A percentile compares a stretch with the other conserved stretches of the same genome.
phyloP scores from a whole-genome alignment of 768 basidiomycete species.

The Bullera alba region DNA sequence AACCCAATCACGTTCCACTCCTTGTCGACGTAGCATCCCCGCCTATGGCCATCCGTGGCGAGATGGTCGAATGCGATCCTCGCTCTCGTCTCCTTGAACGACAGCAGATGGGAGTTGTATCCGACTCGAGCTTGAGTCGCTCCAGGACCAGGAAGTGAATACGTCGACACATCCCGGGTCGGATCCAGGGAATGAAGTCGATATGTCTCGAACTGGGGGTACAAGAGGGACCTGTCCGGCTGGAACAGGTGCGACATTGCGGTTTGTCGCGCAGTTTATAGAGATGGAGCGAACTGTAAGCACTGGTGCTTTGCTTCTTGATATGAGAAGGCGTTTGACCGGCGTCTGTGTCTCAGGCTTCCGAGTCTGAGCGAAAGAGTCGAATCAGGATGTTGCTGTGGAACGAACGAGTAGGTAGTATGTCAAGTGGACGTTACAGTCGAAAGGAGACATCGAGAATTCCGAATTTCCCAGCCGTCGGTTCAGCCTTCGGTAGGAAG shows the following conservation, averaged over 20 bases:
- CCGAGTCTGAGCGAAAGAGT: no score
- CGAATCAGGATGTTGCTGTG: no score
- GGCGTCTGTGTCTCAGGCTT: no score
- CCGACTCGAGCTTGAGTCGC: conserved; percentile 31
- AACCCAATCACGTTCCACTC: conserved; percentile 34
- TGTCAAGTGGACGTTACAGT: no score
- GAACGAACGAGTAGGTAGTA: no score
- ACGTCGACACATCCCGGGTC: conserved; percentile 12
- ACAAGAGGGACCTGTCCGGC: conserved; percentile 19
- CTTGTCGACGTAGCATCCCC: conserved; percentile 35
- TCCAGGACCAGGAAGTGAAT: conserved; percentile 22
- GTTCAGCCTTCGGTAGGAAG: no score
- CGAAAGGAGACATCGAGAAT: no score
- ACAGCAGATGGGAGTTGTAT: conserved; percentile 14
- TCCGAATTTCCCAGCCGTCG: no score
- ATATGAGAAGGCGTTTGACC: no score
- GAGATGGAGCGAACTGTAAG: no score
- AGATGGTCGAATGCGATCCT: conserved; percentile 40
- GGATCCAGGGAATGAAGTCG: conserved; percentile 32
- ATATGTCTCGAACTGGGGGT: conserved; percentile 44
- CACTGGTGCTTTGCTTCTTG: no score
- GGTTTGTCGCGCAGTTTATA: background rate
- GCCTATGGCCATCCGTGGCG: conserved; percentile 7
- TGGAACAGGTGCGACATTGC: conserved; percentile 31
- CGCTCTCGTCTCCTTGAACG: conserved; percentile 32